Conservation (phyloP, 495 filamentous ascomycete genomes). For the Hypomontagnella monticulosa region DNA sequence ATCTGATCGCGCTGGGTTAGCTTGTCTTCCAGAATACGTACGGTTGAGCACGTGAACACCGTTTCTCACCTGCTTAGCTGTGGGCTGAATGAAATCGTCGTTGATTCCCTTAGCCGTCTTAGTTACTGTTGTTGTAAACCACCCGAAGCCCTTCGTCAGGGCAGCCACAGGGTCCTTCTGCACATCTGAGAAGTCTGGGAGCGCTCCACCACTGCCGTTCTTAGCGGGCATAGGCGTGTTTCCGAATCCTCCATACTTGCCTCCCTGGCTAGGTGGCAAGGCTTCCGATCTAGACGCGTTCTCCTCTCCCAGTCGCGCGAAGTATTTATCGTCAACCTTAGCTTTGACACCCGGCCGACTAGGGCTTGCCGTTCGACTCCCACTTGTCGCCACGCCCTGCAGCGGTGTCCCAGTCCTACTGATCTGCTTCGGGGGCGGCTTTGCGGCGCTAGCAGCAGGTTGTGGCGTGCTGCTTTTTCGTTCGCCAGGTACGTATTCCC, state of each 20-base stretch:
- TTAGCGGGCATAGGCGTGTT: slow-evolving; percentile 65
- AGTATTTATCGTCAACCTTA: slow-evolving; percentile 85
- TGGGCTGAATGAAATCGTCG: slow-evolving; percentile 88
- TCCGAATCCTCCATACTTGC: slow-evolving; percentile 92
- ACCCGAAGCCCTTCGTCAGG: slow-evolving; percentile 90
- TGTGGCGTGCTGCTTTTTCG: slow-evolving; percentile 50
- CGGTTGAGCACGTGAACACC: slow-evolving; percentile 11
- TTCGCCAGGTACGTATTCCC: slow-evolving; percentile 78
- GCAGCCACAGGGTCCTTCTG: slow-evolving; percentile 91
- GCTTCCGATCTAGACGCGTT: slow-evolving; percentile 80
- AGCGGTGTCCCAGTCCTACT: slow-evolving; percentile 51
- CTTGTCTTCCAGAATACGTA: background rate
- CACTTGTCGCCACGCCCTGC: slow-evolving; percentile 78
- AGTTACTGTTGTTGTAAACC: slow-evolving; percentile 85
- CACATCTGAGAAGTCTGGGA: slow-evolving; percentile 81
- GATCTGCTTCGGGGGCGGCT: slow-evolving; percentile 44
- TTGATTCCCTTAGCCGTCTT: slow-evolving; percentile 91
- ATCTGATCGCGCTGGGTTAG: slow-evolving; percentile 59
- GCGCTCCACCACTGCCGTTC: slow-evolving; percentile 48
- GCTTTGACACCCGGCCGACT: slow-evolving; percentile 50
- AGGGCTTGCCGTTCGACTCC: slow-evolving; percentile 73
- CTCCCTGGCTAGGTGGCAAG: slow-evolving; percentile 86
- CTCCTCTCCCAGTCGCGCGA: slow-evolving; percentile 79
- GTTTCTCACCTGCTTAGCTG: slow-evolving; percentile 77
- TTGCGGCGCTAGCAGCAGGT: slow-evolving; percentile 50